phyloP scores from a whole-genome alignment of 2,329 filamentous ascomycete genomes.

The Podosphaera leucotricha region DNA sequence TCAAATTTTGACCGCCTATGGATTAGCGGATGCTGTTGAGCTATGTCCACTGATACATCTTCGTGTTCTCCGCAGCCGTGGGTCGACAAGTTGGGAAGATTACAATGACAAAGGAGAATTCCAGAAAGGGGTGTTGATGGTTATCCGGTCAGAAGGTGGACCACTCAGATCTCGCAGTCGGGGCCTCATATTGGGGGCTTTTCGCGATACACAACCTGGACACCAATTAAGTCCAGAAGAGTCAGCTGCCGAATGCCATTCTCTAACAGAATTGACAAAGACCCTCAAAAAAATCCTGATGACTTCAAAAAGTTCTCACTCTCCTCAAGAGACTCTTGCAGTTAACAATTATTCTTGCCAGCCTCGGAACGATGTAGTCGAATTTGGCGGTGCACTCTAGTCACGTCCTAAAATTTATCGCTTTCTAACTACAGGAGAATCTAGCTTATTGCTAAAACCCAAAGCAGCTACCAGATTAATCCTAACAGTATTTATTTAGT shows the following conservation, averaged over 20 bases:
- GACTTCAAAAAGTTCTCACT: neutral
- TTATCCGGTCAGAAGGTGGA: neutral
- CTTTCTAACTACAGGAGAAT: too few species aligned
- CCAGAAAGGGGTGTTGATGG: neutral
- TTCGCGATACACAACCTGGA: neutral
- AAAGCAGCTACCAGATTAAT: too few species aligned
- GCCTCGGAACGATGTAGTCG: too few species aligned
- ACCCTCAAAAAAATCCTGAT: neutral
- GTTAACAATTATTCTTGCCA: too few species aligned
- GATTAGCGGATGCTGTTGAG: neutral
- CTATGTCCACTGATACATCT: neutral
- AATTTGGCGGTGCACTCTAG: too few species aligned
- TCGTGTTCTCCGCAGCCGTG: neutral
- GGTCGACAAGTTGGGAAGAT: neutral
- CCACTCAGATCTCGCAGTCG: neutral
- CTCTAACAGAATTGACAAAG: neutral
- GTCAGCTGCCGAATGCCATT: neutral
- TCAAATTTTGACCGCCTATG: neutral
- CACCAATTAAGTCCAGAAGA: neutral
- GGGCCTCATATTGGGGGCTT: neutral
- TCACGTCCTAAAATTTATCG: too few species aligned
- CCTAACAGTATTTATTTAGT: too few species aligned
- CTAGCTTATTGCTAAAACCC: too few species aligned
- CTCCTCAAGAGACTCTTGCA: neutral
- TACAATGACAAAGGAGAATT: neutral